Conservation (phyloP, 2,329 filamentous ascomycete species). For the Gliomastix tumulicola region DNA sequence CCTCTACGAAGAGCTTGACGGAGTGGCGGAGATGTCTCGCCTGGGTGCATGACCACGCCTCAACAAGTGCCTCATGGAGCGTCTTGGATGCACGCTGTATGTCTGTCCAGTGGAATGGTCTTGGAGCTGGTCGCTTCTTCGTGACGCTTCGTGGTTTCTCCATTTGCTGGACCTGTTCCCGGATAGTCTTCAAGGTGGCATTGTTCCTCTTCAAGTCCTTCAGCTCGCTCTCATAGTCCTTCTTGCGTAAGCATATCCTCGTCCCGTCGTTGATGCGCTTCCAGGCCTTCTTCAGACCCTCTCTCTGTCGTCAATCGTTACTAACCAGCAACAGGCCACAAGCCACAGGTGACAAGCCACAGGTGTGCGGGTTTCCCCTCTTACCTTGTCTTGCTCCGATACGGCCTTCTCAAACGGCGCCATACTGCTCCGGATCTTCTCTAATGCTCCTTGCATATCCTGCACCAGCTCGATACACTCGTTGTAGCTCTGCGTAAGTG, state of each 20-base stretch:
- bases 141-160: too few species aligned
- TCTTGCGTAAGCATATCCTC: too few species aligned
- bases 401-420: background rate
- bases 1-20: background rate
- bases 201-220: too few species aligned
- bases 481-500: background rate
- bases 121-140: too few species aligned
- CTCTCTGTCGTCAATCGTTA: too few species aligned
- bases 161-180: too few species aligned
- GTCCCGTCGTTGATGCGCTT: background rate
- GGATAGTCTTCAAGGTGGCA: too few species aligned
- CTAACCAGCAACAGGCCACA: too few species aligned
- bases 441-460: background rate
- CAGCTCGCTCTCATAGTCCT: too few species aligned
- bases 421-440: background rate
- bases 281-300: background rate
- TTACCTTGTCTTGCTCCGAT: too few species aligned
- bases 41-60: background rate
- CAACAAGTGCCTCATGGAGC: background rate
- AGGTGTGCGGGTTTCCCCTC: background rate
- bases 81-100: background rate
- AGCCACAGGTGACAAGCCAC: background rate
- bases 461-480: background rate
- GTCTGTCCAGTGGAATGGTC: background rate
- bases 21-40: background rate